Percentiles rank a stretch among this genome's conserved stretches.
These are phyloP conservation scores for Blepharisma japonicum DNA, from an alignment of 73 alveolate genomes.

Conservation along the genomic window DNA sequence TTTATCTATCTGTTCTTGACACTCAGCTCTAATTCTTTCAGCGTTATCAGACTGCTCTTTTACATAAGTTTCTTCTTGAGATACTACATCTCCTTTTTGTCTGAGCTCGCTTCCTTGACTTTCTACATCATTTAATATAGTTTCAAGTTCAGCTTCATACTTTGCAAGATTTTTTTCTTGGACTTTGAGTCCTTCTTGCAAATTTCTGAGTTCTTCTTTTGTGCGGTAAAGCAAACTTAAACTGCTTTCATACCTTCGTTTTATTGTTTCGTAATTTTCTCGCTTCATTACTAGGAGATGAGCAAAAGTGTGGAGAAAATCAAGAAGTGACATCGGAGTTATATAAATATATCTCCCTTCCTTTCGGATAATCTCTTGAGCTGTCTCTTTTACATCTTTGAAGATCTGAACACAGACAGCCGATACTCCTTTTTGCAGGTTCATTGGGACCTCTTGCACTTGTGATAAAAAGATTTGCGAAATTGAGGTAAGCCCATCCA, in stretches of 20 bases:
- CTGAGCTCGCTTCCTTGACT: conserved; percentile 71
- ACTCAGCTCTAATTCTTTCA: conserved; percentile 39
- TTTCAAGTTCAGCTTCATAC: conserved; percentile 13
- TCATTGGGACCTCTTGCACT: conserved; percentile 44
- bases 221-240: conserved; percentile 1
- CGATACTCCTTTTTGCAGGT: conserved; percentile 72
- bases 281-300: conserved; percentile 71
- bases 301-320: conserved; percentile 63
- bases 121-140: conserved; percentile 53
- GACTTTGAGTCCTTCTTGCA: conserved; percentile 5
- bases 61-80: conserved; percentile 54
- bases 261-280: conserved; percentile 56
- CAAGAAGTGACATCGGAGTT: conserved; percentile 50
- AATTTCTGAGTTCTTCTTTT: conserved; percentile 12
- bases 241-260: conserved; percentile 28
- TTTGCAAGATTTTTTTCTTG: conserved; percentile 17
- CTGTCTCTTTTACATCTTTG: conserved; percentile 86
- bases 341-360: conserved; percentile 73
- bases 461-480: conserved; percentile 32
- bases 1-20: conserved; percentile 47
- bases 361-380: conserved; percentile 50
- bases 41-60: conserved; percentile 51
- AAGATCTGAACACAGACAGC: conserved; percentile 60
- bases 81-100: conserved; percentile 39
- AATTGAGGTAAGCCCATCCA: conserved; percentile 52